These are phyloP conservation scores for Paecilomyces sp. DNA, from an alignment of 2,329 filamentous ascomycete species.

Conservation along the genomic window DNA sequence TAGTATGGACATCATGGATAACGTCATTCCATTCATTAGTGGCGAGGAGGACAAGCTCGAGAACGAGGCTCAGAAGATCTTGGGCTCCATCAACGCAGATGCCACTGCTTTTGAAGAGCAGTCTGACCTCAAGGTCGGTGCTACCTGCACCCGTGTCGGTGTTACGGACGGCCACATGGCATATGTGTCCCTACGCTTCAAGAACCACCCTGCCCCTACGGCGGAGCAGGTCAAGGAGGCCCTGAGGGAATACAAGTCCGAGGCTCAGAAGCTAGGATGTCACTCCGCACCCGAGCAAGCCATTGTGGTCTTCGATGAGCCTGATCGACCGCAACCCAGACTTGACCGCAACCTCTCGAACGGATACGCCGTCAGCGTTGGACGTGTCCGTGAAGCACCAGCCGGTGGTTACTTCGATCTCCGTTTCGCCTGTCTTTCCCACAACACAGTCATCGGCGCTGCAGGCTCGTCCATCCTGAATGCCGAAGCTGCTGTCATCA, in stretches of 20 bases:
- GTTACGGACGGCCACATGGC: slow-evolving; percentile 92
- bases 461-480: slow-evolving; percentile 95
- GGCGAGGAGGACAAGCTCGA: slow-evolving; percentile 97
- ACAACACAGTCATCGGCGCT: slow-evolving; percentile 88
- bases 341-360: slow-evolving; percentile 77
- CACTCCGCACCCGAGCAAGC: slow-evolving; percentile 75
- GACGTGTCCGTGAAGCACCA: slow-evolving; percentile 76
- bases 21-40: slow-evolving; percentile 86
- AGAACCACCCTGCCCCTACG: slow-evolving; percentile 63
- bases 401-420: slow-evolving; percentile 80
- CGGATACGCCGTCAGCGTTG: slow-evolving; percentile 88
- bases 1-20: slow-evolving; percentile 94
- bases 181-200: slow-evolving; percentile 84
- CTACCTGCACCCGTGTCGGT: slow-evolving; percentile 88
- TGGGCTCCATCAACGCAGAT: slow-evolving; percentile 66
- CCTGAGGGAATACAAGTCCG: slow-evolving; percentile 71
- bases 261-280: slow-evolving; percentile 76
- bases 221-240: slow-evolving; percentile 72
- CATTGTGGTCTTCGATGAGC: slow-evolving; percentile 84
- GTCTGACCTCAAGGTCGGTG: slow-evolving; percentile 65
- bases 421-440: slow-evolving; percentile 88
- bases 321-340: slow-evolving; percentile 83
- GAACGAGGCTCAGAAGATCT: slow-evolving; percentile 89
- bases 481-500: slow-evolving; percentile 83
- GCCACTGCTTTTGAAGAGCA: slow-evolving; percentile 72